Base-by-base conservation (phyloP, 805 yeast species). In the Tetrapisispora namnaoensis region DNA sequence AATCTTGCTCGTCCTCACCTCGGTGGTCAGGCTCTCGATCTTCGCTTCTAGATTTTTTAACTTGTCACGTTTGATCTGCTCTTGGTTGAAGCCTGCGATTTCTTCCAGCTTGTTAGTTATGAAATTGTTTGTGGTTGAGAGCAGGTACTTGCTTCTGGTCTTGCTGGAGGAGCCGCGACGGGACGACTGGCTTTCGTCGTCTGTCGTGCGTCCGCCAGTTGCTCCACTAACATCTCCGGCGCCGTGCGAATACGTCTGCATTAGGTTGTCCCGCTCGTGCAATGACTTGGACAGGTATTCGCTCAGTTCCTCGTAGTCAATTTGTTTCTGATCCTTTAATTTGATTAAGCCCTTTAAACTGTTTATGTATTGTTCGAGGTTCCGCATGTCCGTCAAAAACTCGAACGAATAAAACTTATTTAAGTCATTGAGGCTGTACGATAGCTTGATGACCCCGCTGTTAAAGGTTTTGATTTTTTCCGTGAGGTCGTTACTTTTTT, bases 281-380 rank as follows among this genome's bases (percentile, higher is more conserved):
- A 77, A 73, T 0, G 95, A 80, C 58, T 86, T 84, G 38, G 74
- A 73, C 49, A 89, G 70, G 67, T 91, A 91, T 48, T 85, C 95
- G 37, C 79, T 77, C 41, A 91, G 71, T 46, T 86, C 95, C 61
- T 93, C 97, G 59, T 83, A 82, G 63, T 91, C 99, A 27, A 91
- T 77, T 57, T 86, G 90, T 64, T 90, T 90, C 61, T 88, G 89
- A 60, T 91, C 98, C 55, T 91, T 88, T 49, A 86, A 74, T 60
- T 84, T 89, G 47, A 93, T 77, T 50, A 91, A 69, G 52, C 75
- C 78, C 58, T 80, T 80, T 55, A 85, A 69, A 21, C 84, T 78
- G 45, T 70, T 71, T 42, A 83, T 77, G 57, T 85, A 93, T 66
- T 86, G 90, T 53, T 91, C 88, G 67, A 93, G 74, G 65, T 93